These are phyloP conservation scores for Leccinellum albellum DNA, from an alignment of 768 basidiomycete species.

Conservation along the genomic window DNA sequence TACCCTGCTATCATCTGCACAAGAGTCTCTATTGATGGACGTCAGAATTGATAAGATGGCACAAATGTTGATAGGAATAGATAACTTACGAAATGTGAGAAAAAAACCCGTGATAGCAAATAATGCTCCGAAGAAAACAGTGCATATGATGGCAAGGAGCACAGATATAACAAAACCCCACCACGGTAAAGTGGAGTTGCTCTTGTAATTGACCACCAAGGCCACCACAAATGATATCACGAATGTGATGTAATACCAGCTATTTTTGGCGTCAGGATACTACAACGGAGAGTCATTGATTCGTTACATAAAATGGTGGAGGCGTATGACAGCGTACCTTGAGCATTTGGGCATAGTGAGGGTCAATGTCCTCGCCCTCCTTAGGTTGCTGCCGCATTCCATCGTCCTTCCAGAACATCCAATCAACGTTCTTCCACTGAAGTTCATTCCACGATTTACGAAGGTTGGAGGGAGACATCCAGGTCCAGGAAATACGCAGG, in stretches of 20 bases:
- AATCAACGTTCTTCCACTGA: slow-evolving; percentile 34
- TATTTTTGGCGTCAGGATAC: slow-evolving; percentile 34
- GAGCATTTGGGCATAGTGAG: slow-evolving; percentile 53
- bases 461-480: slow-evolving; percentile 37
- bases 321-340: slow-evolving; percentile 25
- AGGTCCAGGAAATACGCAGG: slow-evolving; percentile 43
- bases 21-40: slow-evolving; percentile 22
- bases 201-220: slow-evolving; percentile 52
- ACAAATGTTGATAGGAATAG: background rate
- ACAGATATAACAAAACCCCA: slow-evolving; percentile 53
- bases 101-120: slow-evolving; percentile 43
- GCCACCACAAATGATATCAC: slow-evolving; percentile 42
- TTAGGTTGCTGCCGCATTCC: slow-evolving; percentile 25
- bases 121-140: slow-evolving; percentile 53
- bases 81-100: slow-evolving; percentile 18
- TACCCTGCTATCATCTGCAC: slow-evolving; percentile 37
- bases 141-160: slow-evolving; percentile 45
- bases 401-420: slow-evolving; percentile 34
- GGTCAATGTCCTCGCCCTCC: slow-evolving; percentile 43
- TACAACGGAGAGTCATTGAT: background rate
- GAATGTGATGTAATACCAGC: slow-evolving; percentile 31
- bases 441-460: slow-evolving; percentile 21
- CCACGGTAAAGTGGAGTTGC: slow-evolving; percentile 54
- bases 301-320: slow-evolving; percentile 6
- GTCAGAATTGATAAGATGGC: background rate